A percentile compares a stretch with the other conserved stretches of the same genome.
These are phyloP conservation scores for Alternaria triticina DNA, from an alignment of 2,329 filamentous ascomycete genomes.

Conservation along the genomic window DNA sequence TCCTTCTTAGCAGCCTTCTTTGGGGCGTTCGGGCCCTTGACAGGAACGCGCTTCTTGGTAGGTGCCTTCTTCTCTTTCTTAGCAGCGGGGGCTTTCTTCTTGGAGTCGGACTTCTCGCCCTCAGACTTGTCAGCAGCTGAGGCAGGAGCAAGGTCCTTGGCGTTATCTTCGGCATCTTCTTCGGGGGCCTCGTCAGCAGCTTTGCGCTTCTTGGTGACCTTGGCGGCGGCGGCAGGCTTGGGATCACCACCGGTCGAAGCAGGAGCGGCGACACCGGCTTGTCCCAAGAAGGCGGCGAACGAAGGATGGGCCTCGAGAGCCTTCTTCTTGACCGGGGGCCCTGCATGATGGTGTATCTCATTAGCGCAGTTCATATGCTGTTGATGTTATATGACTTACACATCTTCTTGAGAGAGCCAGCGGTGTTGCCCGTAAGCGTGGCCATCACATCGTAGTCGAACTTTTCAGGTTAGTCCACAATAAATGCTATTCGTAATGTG, in stretches of 20 bases:
- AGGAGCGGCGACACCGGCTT: not conserved
- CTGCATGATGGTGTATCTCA: not conserved
- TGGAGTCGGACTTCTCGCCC: constrained; percentile 6
- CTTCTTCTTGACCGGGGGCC: constrained; percentile 41
- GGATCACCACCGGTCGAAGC: constrained; percentile 7
- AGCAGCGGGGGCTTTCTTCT: constrained; percentile 17
- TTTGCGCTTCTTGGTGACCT: constrained; percentile 32
- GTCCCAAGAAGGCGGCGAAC: constrained; percentile 33
- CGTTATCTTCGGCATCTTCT: not conserved
- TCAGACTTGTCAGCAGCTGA: constrained; percentile 11
- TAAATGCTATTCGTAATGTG: not conserved
- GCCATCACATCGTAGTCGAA: constrained; percentile 41
- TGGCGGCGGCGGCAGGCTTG: constrained; percentile 5
- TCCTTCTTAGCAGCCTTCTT: constrained; percentile 33
- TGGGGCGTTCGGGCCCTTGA: constrained; percentile 4
- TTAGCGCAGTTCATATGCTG: not conserved
- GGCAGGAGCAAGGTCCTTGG: constrained; percentile 34
- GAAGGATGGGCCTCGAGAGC: constrained; percentile 28
- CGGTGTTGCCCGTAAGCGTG: constrained; percentile 36
- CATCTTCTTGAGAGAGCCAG: constrained; percentile 43
- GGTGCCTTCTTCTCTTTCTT: constrained; percentile 22
- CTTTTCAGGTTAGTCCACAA: constrained; percentile 12
- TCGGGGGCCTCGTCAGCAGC: constrained; percentile 12
- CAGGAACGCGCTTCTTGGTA: not conserved
- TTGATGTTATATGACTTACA: constrained; percentile 4